Percentiles rank a stretch among this genome's conserved stretches.
These are phyloP conservation scores for Thielaviopsis punctulata DNA, from an alignment of 2,329 filamentous ascomycete species.

Conservation along the genomic window DNA sequence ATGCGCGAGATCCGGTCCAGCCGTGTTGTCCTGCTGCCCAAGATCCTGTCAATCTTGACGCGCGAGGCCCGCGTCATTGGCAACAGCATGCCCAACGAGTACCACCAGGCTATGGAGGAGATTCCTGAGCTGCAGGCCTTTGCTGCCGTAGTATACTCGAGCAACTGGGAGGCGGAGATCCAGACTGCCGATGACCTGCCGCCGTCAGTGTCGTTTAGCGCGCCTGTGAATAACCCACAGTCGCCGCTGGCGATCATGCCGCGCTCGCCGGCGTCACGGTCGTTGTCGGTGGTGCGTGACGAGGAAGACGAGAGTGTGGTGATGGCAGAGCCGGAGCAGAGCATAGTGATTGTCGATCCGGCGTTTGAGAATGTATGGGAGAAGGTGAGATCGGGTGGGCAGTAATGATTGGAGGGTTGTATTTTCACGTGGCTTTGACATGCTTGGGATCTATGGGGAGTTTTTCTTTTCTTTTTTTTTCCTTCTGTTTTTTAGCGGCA, in stretches of 20 bases:
- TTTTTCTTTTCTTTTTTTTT: not conserved
- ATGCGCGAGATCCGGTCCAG: conserved; percentile 28
- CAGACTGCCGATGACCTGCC: conserved; percentile 25
- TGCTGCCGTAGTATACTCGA: conserved; percentile 72
- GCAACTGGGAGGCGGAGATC: conserved; percentile 59
- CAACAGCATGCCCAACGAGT: conserved; percentile 55
- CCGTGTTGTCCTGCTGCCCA: conserved; percentile 59
- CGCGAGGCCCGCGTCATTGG: conserved; percentile 83
- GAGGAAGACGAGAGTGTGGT: conserved; percentile 33
- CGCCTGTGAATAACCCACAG: not conserved
- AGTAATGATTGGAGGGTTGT: conserved; percentile 6
- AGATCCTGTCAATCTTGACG: conserved; percentile 75
- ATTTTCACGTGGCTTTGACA: conserved; percentile 12
- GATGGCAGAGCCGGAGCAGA: conserved; percentile 29
- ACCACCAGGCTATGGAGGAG: conserved; percentile 56
- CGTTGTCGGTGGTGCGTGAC: conserved; percentile 11
- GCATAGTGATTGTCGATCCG: conserved; percentile 15
- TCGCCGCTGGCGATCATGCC: conserved; percentile 16
- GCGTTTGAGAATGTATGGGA: conserved; percentile 54
- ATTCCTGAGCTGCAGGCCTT: conserved; percentile 67
- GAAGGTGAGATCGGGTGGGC: conserved; percentile 27
- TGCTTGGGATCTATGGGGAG: conserved; percentile 2
- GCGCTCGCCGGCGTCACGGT: conserved; percentile 13
- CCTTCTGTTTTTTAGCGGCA: not conserved
- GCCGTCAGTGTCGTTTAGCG: conserved; percentile 8